Percentiles rank a stretch among this genome's conserved stretches.
Evolutionary conservation across 2,329 filamentous ascomycete species (phyloP).

Genomic region (Ustilaginoidea virens): DNA sequence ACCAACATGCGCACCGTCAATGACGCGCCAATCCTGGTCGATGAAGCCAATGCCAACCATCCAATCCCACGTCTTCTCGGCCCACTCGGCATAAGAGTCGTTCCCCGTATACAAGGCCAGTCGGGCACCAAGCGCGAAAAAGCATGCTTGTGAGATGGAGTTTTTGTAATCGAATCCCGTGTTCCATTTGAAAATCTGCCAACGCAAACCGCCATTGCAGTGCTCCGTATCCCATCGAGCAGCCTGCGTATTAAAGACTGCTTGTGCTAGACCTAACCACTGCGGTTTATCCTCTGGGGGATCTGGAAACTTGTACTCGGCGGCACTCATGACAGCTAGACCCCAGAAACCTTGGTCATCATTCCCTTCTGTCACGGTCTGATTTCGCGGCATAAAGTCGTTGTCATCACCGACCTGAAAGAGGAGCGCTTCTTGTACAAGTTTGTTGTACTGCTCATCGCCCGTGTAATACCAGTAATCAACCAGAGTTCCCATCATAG

Average conservation of each 20-base stretch:
- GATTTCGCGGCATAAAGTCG: constrained; percentile 66
- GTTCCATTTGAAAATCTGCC: constrained; percentile 78
- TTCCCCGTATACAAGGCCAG: constrained; percentile 68
- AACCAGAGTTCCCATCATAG: constrained; percentile 54
- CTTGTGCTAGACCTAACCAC: constrained; percentile 60
- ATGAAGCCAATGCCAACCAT: constrained; percentile 42
- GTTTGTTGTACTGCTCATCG: constrained; percentile 54
- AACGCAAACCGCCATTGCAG: constrained; percentile 64
- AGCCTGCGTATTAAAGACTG: constrained; percentile 68
- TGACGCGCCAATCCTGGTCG: constrained; percentile 41
- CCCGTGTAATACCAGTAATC: constrained; percentile 80
- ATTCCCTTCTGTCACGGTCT: constrained; percentile 54
- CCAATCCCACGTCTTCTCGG: constrained; percentile 58
- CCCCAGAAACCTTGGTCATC: constrained; percentile 68
- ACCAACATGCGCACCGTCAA: constrained; percentile 42
- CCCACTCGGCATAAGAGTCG: constrained; percentile 63
- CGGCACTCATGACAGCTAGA: constrained; percentile 52
- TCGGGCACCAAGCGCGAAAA: constrained; percentile 49
- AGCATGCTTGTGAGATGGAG: constrained; percentile 45
- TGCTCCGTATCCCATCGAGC: constrained; percentile 52
- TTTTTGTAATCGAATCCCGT: constrained; percentile 69
- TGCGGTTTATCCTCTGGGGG: constrained; percentile 39
- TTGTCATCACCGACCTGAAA: constrained; percentile 57
- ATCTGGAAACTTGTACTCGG: constrained; percentile 52
- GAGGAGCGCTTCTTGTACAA: constrained; percentile 52